Evolutionary conservation across 257 asterid species (phyloP), one percentile per base, ranked within the genome.

Genomic region (Mentha longifolia): DNA sequence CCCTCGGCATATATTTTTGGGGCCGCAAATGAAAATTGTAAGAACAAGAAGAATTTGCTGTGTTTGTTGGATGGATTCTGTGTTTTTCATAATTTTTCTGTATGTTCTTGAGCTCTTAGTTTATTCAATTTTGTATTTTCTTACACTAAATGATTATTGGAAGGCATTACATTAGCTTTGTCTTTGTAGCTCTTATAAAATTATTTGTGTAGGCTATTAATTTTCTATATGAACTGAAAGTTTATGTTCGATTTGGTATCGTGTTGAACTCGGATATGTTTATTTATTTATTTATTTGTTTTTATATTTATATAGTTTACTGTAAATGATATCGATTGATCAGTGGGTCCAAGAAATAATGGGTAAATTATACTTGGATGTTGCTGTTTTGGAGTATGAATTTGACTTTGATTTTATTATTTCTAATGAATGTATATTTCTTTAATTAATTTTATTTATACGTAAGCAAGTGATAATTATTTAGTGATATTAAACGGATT

Each of bases 131-230:
- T 41, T 25, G 11, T 8, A 28, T 22, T 11, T 54, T 5, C 11
- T 49, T 6, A 2, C 7, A 6, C 7, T 49, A 9, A 49, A 10
- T 41, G 50, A 37, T 61, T 37, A 37, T 61, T 37, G 8, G 2
- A 28, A 35, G 42, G 43, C 43, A 30, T 15, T 59, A 13, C 65
- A 59, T 59, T 31, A 13, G 22, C 65, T 30, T n/a, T 33, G 65
- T 62, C 65, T 30, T n/a, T 33, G 65, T 62, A 62, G 37, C 45
- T 62, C 52, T 19, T 62, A 62, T 39, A 31, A 20, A 12, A 17
- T 62, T 39, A 12, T 31, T 28, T 56, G 3, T 58, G 62, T 2
- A 28, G 20, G 20, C 13, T 1, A 25, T 56, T 17, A 10, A 28
- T 10, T n/a, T 12, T 56, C 19, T 25, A 17, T 59, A 33, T 33